A percentile compares a stretch with the other conserved stretches of the same genome.
phyloP scores from a whole-genome alignment of 495 filamentous ascomycete genomes.

The Rusavskia elegans region DNA sequence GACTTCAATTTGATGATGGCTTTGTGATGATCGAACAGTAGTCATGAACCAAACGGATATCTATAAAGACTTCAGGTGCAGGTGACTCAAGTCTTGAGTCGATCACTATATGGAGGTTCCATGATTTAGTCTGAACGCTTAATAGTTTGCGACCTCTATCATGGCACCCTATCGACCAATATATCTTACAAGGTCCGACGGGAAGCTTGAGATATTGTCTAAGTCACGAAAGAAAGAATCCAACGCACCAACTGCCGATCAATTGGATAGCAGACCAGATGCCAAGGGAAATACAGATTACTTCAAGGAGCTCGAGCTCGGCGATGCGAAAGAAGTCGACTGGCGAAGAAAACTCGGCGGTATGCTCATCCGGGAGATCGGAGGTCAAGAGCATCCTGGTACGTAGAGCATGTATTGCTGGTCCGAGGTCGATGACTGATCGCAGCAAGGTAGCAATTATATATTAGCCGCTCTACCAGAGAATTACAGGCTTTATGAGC shows the following conservation, averaged over 20 bases:
- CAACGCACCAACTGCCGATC: conserved; percentile 25
- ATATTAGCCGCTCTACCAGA: conserved; percentile 38
- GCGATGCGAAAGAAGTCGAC: conserved; percentile 30
- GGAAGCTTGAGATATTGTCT: conserved; percentile 1
- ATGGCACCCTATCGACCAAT: conserved; percentile 3
- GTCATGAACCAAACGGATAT: too few species aligned
- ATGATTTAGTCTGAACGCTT: too few species aligned
- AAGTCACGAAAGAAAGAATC: conserved; percentile 13
- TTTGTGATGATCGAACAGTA: too few species aligned
- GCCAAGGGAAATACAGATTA: conserved; percentile 29
- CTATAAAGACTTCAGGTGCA: too few species aligned
- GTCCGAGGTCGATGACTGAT: background rate
- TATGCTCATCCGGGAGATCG: conserved; percentile 30
- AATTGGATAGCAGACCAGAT: conserved; percentile 27
- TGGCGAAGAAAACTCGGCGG: conserved; percentile 39
- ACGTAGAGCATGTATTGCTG: background rate
- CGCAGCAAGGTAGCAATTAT: conserved; percentile 24
- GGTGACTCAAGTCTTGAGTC: background rate
- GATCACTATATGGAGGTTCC: background rate
- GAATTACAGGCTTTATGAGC: conserved; percentile 42
- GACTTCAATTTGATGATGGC: too few species aligned
- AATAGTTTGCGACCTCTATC: background rate
- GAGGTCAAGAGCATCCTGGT: conserved; percentile 19
- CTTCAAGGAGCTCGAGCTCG: conserved; percentile 22
- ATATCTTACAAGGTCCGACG: conserved; percentile 3